Evolutionary conservation across 2,329 filamentous ascomycete species (phyloP), one percentile per base, ranked within the genome.

Genomic region (Emmonsia crescens): DNA sequence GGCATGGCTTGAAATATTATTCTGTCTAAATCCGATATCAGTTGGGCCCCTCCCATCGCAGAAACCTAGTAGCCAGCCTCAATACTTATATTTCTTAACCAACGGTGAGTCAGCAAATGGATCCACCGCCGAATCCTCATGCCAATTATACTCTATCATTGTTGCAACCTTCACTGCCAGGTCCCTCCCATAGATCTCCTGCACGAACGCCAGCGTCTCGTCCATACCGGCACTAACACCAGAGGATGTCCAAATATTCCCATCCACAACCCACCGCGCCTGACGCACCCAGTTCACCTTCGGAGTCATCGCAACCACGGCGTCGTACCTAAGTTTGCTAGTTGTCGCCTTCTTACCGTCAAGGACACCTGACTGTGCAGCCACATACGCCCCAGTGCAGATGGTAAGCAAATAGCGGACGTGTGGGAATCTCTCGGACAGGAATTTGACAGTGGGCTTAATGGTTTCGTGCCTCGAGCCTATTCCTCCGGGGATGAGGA

Each of bases 191-290:
- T 80, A 87, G 3, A 82, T 72, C 38, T 77, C 72, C 42, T 69
- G 77, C 21, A 87, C 76, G 72, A 82, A 87, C 1, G 82, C 84
- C 68, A 84, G 77, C 51, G 78, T 82, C 63, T 82, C 74, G 74
- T 88, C 85, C 54, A 85, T 86, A 0, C 85, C 85, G 1, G 85
- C 84, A 59, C 79, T 80, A 5, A 87, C 79, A 0, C 87, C 86
- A 0, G 83, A 85, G 1, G 82, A 83, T 3, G 82, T 84, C 85
- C 86, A 89, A 8, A 88, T 74, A 62, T 87, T 85, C 3, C 83
- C 85, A 71, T 89, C 85, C 0, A 78, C 75, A 0, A 87, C 82
- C 82, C 84, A 89, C 46, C 87, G 78, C 24, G 86, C 86, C 33
- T 79, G 77, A 0, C 77, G 73, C 31, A 85, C 78, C 86, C 86